Base-by-base conservation (phyloP, 108 stramenopile species). In the Discostella stelligeroides region DNA sequence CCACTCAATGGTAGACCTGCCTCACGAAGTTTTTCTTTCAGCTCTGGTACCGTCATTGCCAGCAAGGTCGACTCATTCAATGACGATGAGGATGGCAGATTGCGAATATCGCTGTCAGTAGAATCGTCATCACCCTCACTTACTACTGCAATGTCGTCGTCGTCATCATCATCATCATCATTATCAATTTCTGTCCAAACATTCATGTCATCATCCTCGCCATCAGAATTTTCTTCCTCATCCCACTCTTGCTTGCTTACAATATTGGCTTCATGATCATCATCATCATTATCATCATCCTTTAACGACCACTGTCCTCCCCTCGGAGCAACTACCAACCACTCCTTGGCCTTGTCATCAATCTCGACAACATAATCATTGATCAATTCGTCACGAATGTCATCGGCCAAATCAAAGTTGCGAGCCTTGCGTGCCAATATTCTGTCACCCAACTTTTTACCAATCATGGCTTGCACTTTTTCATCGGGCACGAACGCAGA, bases 1-100 rank as follows among this genome's bases (percentile, higher is more conserved):
- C 90, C 87, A 57, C 84, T 71, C 0, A 91, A 86, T 10, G 81
- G 83, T 18, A 88, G 55, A 14, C 85, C 86, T 27, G 68, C 75
- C 15, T 76, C 74, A 10, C 78, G 66, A 27, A 91, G 63, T 42
- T 76, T 80, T 45, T 86, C 87, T 43, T 91, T 91, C 23, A 91
- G 66, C 43, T 75, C 60, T 17, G 72, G 67, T 8, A 91, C 83
- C 15, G 83, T 87, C 62, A 88, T 15, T 20, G 66, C 28, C n/a
- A 29, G 34, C 25, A 72, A 47, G 48, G 67, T 70, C 15, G 7
- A 39, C 1, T 60, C 69, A 45, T 43, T 29, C 12, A 48, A 30
- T 10, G 40, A n/a, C 38, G 48, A 18, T 6, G 48, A 58, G 34
- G 70, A 71, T 43, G 71, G 62, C 8, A 60, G 24, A 42, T 59